Evolutionary conservation across 73 alveolate species (phyloP), one percentile per base, ranked within the genome.

Genomic region (Stentor coeruleus): DNA sequence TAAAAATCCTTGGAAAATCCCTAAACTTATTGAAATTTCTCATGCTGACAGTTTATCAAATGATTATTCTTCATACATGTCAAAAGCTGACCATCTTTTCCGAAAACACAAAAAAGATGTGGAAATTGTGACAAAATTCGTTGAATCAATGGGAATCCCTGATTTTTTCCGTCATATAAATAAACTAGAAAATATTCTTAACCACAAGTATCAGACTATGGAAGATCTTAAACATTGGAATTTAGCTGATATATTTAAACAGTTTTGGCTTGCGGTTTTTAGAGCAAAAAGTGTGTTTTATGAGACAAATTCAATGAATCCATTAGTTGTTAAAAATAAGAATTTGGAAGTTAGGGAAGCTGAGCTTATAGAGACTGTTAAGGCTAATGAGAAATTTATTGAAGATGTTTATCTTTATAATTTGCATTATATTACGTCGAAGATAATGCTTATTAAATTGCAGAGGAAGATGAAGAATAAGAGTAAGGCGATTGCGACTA

Each of bases 381-480:
- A 1, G 0, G 36, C 40, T 14, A 20, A 31, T 31, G n/a, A 66
- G 33, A 20, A 20, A 1, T 66, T 66, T 66, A 66, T 66, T 66
- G 37, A 66, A 31, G 37, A 66, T 20, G 39, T 66, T 20, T 20
- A 20, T 66, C 49, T 28, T 20, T 20, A 20, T 20, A 20, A 66
- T 20, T 20, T 20, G 37, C n/a, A 33, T 1, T 14, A 15, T 20
- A 40, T 66, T 1, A 20, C 36, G 33, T 26, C 39, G 36, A 66
- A 66, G 79, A 66, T 66, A 37, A 26, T 66, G 79, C 42, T 66
- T 1, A 66, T 37, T 28, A 66, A 33, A 40, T 20, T 66, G 79
- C 79, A 66, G 79, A 66, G 37, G 11, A 20, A 33, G 33, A 11
- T 26, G 36, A 66, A 66, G 37, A 33, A 20, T 33, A 66, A 49